phyloP scores from a whole-genome alignment of 208 protist species.

The Angomonas ambiguus region DNA sequence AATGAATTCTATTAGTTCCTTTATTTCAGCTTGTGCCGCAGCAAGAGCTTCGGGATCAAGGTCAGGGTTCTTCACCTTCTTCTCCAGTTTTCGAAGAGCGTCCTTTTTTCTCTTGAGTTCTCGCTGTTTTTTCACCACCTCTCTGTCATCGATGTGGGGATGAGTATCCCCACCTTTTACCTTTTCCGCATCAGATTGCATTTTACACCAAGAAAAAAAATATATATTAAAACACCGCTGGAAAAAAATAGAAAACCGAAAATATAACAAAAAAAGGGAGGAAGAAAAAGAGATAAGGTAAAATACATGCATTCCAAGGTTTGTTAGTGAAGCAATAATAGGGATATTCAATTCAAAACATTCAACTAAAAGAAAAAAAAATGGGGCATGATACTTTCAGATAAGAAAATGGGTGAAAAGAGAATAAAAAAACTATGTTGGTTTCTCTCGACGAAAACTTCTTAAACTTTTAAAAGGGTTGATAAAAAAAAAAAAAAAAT shows the following conservation, averaged over 20 bases:
- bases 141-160: slow-evolving; percentile 24
- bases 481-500: slow-evolving; percentile 7
- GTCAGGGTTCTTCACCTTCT: slow-evolving; percentile 33
- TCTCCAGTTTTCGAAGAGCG: slow-evolving; percentile 41
- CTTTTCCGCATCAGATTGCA: background rate
- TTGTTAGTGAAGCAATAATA: no score
- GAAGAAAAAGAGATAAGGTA: background rate
- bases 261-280: slow-evolving; percentile 6
- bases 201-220: no score
- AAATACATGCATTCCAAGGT: no score
- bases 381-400: background rate
- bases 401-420: slow-evolving; percentile 4
- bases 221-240: no score
- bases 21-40: slow-evolving; percentile 30
- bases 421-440: slow-evolving; percentile 8
- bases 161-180: slow-evolving; percentile 36
- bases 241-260: slow-evolving; percentile 10
- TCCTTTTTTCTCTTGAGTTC: slow-evolving; percentile 65
- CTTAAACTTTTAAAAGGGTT: background rate
- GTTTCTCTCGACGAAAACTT: background rate
- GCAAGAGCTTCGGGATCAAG: slow-evolving; percentile 19
- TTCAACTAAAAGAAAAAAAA: slow-evolving; percentile 1
- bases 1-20: slow-evolving; percentile 16
- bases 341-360: no score
- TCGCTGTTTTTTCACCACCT: slow-evolving; percentile 39